phyloP scores from a whole-genome alignment of 2,329 filamentous ascomycete genomes.

The Beauveria varroae region DNA sequence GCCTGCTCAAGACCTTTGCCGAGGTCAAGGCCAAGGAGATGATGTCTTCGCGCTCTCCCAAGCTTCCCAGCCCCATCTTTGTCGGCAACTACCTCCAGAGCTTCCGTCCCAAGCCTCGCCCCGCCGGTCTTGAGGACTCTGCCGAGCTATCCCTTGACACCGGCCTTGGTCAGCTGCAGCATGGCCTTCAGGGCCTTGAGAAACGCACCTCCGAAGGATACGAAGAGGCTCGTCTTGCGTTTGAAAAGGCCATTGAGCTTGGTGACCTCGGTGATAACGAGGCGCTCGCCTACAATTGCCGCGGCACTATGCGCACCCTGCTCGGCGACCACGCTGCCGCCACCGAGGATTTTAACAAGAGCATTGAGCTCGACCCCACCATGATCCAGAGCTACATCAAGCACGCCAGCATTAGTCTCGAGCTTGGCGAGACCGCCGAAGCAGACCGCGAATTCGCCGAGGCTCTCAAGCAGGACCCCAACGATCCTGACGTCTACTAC shows the following conservation, averaged over 20 bases:
- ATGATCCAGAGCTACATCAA: conserved; percentile 98
- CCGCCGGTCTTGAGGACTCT: conserved; percentile 73
- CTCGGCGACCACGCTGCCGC: conserved; percentile 81
- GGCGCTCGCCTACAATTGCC: conserved; percentile 91
- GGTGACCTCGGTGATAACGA: conserved; percentile 75
- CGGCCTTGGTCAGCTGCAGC: conserved; percentile 78
- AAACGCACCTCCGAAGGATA: conserved; percentile 89
- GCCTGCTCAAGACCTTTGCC: conserved; percentile 91
- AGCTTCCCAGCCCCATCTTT: conserved; percentile 90
- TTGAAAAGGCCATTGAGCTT: conserved; percentile 80
- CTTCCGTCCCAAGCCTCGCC: conserved; percentile 78
- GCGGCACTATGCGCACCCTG: conserved; percentile 91
- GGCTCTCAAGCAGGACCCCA: conserved; percentile 74
- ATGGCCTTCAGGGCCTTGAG: conserved; percentile 71
- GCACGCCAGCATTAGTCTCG: conserved; percentile 94
- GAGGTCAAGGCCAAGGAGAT: conserved; percentile 91
- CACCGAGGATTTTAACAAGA: conserved; percentile 80
- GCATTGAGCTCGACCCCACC: conserved; percentile 78
- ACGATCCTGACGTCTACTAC: conserved; percentile 97
- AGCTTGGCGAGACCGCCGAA: conserved; percentile 80
- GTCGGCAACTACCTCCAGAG: conserved; percentile 98
- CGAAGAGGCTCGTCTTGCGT: conserved; percentile 76
- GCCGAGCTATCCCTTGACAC: conserved; percentile 70
- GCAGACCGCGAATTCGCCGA: conserved; percentile 82
- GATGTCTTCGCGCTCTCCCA: conserved; percentile 74